Evolutionary conservation across 2,329 filamentous ascomycete genomes (phyloP).

Genomic region (Verticillium klebahnii): DNA sequence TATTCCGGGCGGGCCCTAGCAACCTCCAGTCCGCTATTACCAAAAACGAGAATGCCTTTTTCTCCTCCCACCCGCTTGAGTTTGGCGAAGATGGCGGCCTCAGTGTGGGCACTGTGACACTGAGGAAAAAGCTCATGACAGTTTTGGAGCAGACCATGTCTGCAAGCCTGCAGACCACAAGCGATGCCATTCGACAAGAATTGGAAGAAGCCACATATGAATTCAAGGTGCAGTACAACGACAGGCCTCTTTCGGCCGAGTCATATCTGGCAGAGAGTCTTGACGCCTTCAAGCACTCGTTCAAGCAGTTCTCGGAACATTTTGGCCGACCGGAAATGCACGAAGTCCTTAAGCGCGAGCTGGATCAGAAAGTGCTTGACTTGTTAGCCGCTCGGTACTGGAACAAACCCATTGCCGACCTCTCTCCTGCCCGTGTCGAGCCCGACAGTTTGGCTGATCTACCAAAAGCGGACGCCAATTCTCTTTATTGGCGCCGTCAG

Average conservation of each 20-base stretch:
- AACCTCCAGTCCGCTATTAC: constrained; percentile 78
- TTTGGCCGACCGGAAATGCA: constrained; percentile 90
- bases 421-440: constrained; percentile 63
- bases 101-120: constrained; percentile 74
- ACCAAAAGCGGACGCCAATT: constrained; percentile 79
- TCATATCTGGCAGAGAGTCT: constrained; percentile 94
- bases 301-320: constrained; percentile 85
- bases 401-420: constrained; percentile 90
- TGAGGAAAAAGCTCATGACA: constrained; percentile 95
- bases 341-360: constrained; percentile 81
- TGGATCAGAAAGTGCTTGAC: constrained; percentile 93
- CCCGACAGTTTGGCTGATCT: constrained; percentile 71
- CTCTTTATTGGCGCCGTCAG: constrained; percentile 88
- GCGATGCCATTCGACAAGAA: constrained; percentile 89
- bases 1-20: constrained; percentile 78
- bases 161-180: constrained; percentile 80
- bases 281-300: constrained; percentile 95
- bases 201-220: constrained; percentile 96
- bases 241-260: constrained; percentile 88
- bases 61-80: constrained; percentile 75
- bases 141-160: constrained; percentile 98
- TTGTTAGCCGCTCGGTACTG: constrained; percentile 90
- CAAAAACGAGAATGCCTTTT: constrained; percentile 85
- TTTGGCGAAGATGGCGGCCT: constrained; percentile 72
- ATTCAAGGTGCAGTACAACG: constrained; percentile 99